Percentiles rank a stretch among this genome's conserved stretches.
These are phyloP conservation scores for Saprolegnia diclina DNA, from an alignment of 352 stramenopile genomes.

Conservation along the genomic window DNA sequence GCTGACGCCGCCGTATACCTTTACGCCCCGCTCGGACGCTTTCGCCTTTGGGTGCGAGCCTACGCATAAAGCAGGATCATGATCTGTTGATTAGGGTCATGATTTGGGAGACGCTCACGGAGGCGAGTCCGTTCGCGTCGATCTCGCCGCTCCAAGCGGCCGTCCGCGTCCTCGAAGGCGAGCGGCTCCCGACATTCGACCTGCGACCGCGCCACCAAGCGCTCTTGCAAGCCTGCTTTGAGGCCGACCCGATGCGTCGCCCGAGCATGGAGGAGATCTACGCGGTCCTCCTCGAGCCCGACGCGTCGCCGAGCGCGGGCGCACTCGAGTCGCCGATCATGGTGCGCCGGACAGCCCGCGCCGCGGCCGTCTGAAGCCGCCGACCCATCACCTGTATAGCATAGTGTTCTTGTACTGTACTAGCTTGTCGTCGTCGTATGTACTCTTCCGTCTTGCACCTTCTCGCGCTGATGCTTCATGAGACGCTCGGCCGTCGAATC, in stretches of 20 bases:
- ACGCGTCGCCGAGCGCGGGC: neutral
- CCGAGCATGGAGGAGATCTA: slow-evolving; percentile 69
- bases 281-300: neutral
- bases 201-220: slow-evolving; percentile 40
- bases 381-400: too few species aligned
- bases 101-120: slow-evolving; percentile 72
- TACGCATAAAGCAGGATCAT: neutral
- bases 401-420: too few species aligned
- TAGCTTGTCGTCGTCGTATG: too few species aligned
- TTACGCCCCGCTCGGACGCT: slow-evolving; percentile 67
- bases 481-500: too few species aligned
- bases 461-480: too few species aligned
- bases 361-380: too few species aligned
- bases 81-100: slow-evolving; percentile 34
- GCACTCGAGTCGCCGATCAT: neutral
- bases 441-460: too few species aligned
- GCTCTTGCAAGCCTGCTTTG: slow-evolving; percentile 70
- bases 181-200: slow-evolving; percentile 47
- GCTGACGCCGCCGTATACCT: slow-evolving; percentile 58
- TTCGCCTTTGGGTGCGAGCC: slow-evolving; percentile 60
- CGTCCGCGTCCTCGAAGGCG: slow-evolving; percentile 56
- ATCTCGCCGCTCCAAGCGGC: slow-evolving; percentile 61
- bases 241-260: slow-evolving; percentile 52
- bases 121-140: slow-evolving; percentile 43
- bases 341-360: neutral